Conservation (phyloP, 78 protist species). For the Emiliania huxleyi region DNA sequence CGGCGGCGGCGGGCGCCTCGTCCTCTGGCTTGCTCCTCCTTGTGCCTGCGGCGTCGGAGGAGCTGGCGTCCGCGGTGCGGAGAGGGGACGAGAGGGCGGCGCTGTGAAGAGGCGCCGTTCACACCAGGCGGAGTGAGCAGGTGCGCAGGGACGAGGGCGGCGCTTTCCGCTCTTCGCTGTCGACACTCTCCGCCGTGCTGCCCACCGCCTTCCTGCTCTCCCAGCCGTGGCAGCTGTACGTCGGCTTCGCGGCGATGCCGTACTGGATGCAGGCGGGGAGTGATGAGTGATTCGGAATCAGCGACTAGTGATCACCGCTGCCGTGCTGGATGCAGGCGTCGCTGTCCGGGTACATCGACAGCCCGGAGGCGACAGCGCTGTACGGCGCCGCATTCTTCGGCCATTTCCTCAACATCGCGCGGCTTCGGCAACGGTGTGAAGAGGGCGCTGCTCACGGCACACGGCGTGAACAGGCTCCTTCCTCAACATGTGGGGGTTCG, state of each 20-base stretch:
- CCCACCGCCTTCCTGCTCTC: background rate
- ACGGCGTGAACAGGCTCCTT: too few relatives aligned
- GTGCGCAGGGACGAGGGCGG: background rate
- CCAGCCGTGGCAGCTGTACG: background rate
- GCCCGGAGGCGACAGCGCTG: background rate
- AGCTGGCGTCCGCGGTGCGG: too few relatives aligned
- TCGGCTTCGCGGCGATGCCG: background rate
- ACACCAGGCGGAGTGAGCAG: too few relatives aligned
- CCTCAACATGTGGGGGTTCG: background rate
- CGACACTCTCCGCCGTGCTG: background rate
- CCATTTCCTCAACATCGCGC: background rate
- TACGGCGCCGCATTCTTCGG: background rate
- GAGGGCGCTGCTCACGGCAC: too few relatives aligned
- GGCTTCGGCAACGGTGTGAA: background rate
- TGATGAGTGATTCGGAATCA: too few relatives aligned
- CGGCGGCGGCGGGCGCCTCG: too few relatives aligned
- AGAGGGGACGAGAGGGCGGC: too few relatives aligned
- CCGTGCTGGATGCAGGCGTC: background rate
- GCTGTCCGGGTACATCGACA: background rate
- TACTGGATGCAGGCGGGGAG: background rate
- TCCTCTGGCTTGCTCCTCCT: too few relatives aligned
- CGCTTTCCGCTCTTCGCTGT: background rate
- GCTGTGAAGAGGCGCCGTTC: too few relatives aligned
- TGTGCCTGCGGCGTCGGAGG: too few relatives aligned
- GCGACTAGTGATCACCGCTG: too few relatives aligned